Evolutionary conservation across 192 early-diverging fungal genomes (phyloP).

Genomic region (Spinellus fusiger): DNA sequence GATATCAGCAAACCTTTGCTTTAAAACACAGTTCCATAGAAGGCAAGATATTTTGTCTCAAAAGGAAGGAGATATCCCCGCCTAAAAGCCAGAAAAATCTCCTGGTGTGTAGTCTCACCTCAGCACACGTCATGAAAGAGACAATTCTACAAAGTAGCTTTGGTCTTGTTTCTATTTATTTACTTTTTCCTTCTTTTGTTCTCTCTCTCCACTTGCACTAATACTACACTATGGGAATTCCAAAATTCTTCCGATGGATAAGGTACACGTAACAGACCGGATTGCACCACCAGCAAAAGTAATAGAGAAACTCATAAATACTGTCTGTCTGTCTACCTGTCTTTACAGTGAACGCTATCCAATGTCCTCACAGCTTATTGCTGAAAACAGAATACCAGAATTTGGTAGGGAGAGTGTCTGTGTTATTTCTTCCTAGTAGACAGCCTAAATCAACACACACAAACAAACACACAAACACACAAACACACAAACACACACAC

Average conservation of each 20-base stretch:
- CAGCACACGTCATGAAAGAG: too few relatives aligned
- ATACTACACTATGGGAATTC: constrained; percentile 63
- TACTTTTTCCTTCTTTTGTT: too few relatives aligned
- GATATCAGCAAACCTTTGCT: too few relatives aligned
- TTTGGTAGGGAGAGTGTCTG: constrained; percentile 72
- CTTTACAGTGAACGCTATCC: constrained; percentile 84
- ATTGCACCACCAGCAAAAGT: background rate
- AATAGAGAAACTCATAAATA: background rate
- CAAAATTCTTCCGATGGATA: constrained; percentile 97
- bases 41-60: too few relatives aligned
- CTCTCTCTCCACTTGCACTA: too few relatives aligned
- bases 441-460: background rate
- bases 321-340: background rate
- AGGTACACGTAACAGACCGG: constrained; percentile 51
- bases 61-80: too few relatives aligned
- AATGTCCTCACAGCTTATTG: constrained; percentile 84
- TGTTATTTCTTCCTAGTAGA: constrained; percentile 24
- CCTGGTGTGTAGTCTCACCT: too few relatives aligned
- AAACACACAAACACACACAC: background rate
- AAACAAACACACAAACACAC: background rate
- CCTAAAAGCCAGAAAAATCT: too few relatives aligned
- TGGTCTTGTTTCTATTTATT: too few relatives aligned
- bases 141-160: too few relatives aligned
- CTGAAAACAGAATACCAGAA: constrained; percentile 89
- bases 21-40: too few relatives aligned